Evolutionary conservation across 2,329 filamentous ascomycete genomes (phyloP).

Genomic region (Sarocladium kiliense): DNA sequence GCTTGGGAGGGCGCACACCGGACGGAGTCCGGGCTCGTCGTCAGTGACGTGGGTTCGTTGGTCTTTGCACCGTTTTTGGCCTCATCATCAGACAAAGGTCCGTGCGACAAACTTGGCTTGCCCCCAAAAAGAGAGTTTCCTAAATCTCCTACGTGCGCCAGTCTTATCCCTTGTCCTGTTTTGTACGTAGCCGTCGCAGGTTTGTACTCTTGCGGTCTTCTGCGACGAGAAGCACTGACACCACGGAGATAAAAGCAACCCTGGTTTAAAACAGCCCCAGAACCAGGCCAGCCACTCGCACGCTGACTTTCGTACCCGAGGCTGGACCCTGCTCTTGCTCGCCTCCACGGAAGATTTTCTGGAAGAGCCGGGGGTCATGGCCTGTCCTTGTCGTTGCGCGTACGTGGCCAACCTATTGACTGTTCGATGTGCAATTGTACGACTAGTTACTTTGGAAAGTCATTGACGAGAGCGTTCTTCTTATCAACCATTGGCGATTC

Average conservation of each 20-base stretch:
- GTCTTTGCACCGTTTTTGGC: not conserved
- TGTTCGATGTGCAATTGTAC: not conserved
- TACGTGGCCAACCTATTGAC: no score
- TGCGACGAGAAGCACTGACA: constrained; percentile 2
- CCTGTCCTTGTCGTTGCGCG: not conserved
- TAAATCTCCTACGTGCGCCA: not conserved
- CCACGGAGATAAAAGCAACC: not conserved
- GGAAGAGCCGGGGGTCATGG: not conserved
- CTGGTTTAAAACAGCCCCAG: not conserved
- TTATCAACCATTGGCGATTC: no score
- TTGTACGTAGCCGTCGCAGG: not conserved
- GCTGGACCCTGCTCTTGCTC: not conserved
- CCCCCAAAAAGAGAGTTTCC: no score
- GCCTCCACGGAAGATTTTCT: constrained; percentile 3
- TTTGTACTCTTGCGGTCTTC: not conserved
- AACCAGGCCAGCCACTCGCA: not conserved
- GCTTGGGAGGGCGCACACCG: not conserved
- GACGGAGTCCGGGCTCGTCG: not conserved
- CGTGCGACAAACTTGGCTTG: not conserved
- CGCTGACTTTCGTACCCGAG: not conserved
- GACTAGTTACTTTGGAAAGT: not conserved
- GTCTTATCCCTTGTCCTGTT: not conserved
- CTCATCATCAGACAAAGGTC: not conserved
- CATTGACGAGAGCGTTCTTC: no score
- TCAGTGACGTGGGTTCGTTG: not conserved